These are phyloP conservation scores for Chaetomium olivaceum DNA, from an alignment of 2,329 filamentous ascomycete genomes.

Conservation along the genomic window DNA sequence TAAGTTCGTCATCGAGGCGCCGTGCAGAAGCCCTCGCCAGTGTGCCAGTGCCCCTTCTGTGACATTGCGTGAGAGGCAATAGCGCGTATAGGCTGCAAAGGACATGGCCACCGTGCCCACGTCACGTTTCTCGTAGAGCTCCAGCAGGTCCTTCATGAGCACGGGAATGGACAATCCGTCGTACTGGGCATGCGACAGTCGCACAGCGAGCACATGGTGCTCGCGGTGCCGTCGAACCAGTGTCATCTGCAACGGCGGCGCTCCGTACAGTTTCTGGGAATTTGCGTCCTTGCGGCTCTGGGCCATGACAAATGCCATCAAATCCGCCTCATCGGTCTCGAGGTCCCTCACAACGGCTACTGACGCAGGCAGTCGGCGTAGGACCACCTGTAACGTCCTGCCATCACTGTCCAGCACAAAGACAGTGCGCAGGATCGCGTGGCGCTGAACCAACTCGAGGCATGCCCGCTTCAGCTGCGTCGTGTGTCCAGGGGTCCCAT, in stretches of 20 bases:
- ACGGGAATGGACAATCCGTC: not conserved
- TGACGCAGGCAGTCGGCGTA: not conserved
- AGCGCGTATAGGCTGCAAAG: not conserved
- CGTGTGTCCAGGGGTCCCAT: not conserved
- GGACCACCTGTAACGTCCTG: constrained; percentile 1
- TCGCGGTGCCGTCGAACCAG: not conserved
- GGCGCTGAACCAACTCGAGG: constrained; percentile 3
- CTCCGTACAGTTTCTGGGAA: constrained; percentile 1
- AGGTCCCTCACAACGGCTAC: not conserved
- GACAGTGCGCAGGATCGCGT: constrained; percentile 1
- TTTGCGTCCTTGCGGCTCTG: not conserved
- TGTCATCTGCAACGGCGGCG: not conserved
- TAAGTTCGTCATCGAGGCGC: not conserved
- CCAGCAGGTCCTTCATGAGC: constrained; percentile 1
- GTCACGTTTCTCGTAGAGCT: not conserved
- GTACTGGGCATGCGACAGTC: constrained; percentile 3
- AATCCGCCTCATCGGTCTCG: constrained; percentile 1
- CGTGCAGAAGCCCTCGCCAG: constrained; percentile 1
- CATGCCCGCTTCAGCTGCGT: not conserved
- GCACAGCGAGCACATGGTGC: constrained; percentile 1
- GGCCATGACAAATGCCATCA: constrained; percentile 2
- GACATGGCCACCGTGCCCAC: not conserved
- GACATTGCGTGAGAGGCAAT: not conserved
- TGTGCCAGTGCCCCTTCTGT: not conserved
- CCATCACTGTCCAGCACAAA: constrained; percentile 1